phyloP scores from a whole-genome alignment of 2,329 filamentous ascomycete genomes.

The Plenodomus biglobosus region DNA sequence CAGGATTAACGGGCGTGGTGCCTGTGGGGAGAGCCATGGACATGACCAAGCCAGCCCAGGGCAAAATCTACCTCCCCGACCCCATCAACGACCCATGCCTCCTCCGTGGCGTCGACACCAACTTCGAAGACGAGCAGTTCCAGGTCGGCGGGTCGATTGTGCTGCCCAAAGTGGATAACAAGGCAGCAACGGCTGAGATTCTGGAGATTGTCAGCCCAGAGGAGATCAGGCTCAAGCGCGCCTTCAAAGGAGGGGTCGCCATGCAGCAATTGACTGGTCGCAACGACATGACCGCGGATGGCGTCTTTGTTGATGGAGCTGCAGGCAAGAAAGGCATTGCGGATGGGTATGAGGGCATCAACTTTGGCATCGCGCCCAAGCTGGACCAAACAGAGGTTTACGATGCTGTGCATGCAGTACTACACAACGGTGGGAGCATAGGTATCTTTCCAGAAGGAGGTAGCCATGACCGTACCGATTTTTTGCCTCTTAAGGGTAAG shows the following conservation, averaged over 20 bases:
- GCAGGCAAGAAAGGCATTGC: constrained; percentile 55
- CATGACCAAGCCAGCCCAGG: constrained; percentile 74
- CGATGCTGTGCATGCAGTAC: constrained; percentile 82
- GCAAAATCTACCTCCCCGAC: constrained; percentile 85
- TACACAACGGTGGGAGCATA: constrained; percentile 82
- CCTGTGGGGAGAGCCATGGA: constrained; percentile 94
- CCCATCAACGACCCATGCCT: constrained; percentile 81
- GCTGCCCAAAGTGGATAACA: constrained; percentile 79
- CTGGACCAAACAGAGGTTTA: constrained; percentile 95
- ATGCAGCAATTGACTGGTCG: constrained; percentile 80
- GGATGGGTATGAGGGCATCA: constrained; percentile 70
- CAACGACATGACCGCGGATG: constrained; percentile 68
- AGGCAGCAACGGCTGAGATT: constrained; percentile 81
- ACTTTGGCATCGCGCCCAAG: constrained; percentile 86
- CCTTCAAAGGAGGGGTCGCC: constrained; percentile 76
- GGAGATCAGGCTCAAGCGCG: constrained; percentile 82
- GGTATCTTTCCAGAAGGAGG: constrained; percentile 97
- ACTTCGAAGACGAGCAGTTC: constrained; percentile 66
- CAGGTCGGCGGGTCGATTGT: constrained; percentile 75
- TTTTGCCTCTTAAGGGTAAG: constrained; percentile 75
- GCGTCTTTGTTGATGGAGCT: constrained; percentile 60
- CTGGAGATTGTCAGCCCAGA: constrained; percentile 76
- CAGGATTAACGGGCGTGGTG: constrained; percentile 81
- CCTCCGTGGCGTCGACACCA: constrained; percentile 75
- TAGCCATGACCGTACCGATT: constrained; percentile 89